phyloP scores from a whole-genome alignment of 2,329 filamentous ascomycete species.

The Herpomyces periplanetae region DNA sequence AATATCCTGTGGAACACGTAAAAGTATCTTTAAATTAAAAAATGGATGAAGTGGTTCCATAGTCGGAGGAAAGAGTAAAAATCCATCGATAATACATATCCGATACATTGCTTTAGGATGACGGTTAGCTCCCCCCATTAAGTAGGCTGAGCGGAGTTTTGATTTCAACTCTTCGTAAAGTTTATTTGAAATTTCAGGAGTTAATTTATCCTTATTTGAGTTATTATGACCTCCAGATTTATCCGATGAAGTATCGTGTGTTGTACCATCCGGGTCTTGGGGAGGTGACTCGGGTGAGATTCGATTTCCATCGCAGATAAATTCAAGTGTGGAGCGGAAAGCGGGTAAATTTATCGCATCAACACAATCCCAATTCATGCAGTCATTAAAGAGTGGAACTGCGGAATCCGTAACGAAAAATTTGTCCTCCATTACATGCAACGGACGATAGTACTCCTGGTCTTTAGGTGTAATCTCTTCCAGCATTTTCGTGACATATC shows the following conservation, averaged over 20 bases:
- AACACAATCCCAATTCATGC: constrained; percentile 72
- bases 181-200: neutral
- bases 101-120: constrained; percentile 6
- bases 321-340: constrained; percentile 22
- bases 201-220: constrained; percentile 13
- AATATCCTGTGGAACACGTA: constrained; percentile 22
- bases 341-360: constrained; percentile 29
- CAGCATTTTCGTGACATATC: constrained; percentile 45
- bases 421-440: constrained; percentile 1
- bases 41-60: constrained; percentile 13
- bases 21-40: constrained; percentile 37
- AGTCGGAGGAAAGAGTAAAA: constrained; percentile 31
- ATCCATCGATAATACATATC: constrained; percentile 49
- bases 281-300: constrained; percentile 19
- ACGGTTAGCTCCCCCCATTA: constrained; percentile 5
- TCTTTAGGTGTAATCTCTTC: neutral
- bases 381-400: constrained; percentile 13
- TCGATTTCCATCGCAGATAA: constrained; percentile 19
- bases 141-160: neutral
- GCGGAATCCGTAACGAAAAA: constrained; percentile 4
- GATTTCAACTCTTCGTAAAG: constrained; percentile 1
- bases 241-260: constrained; percentile 13
- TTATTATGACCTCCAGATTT: constrained; percentile 15
- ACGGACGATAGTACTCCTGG: constrained; percentile 1
- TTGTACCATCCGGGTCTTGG: constrained; percentile 10